Conservation (phyloP, 257 asterid species). For the Lavandula angustifolia region DNA sequence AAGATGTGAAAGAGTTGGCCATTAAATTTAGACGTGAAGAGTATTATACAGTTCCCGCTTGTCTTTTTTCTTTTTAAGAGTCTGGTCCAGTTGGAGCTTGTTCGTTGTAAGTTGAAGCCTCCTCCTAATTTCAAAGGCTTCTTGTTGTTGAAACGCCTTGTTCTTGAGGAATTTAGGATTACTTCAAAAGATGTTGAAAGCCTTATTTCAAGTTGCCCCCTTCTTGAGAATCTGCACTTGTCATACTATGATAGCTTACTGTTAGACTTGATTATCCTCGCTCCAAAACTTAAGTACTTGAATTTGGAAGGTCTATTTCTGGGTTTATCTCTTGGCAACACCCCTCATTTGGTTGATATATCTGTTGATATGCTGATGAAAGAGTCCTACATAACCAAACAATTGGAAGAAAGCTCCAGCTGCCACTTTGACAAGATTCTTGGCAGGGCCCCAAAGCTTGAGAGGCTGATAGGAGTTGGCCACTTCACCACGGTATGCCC, state of each 20-base stretch:
- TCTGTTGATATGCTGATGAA: conserved; percentile 76
- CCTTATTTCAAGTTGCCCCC: conserved; percentile 85
- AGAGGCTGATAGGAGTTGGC: conserved; percentile 77
- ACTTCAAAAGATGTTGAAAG: conserved; percentile 63
- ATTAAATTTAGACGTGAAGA: conserved; percentile 74
- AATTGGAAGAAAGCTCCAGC: conserved; percentile 68
- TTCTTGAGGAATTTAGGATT: conserved; percentile 67
- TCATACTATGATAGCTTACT: conserved; percentile 64
- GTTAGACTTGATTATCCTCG: conserved; percentile 56
- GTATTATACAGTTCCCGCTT: conserved; percentile 79
- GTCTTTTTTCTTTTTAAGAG: conserved; percentile 64
- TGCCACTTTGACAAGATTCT: conserved; percentile 81
- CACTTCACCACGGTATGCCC: conserved; percentile 77
- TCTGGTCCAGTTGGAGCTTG: conserved; percentile 67
- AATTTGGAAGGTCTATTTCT: conserved; percentile 86
- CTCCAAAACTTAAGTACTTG: conserved; percentile 83
- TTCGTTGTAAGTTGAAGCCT: conserved; percentile 70
- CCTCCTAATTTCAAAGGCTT: conserved; percentile 76
- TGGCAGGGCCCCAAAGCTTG: conserved; percentile 75
- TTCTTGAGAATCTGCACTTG: conserved; percentile 69
- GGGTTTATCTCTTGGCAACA: conserved; percentile 66
- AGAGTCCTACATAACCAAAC: conserved; percentile 63
- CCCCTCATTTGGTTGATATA: conserved; percentile 61
- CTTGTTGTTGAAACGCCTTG: conserved; percentile 57
- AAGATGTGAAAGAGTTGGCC: conserved; percentile 63